Evolutionary conservation across 2,329 filamentous ascomycete genomes (phyloP).

Genomic region (Claviceps pusilla): DNA sequence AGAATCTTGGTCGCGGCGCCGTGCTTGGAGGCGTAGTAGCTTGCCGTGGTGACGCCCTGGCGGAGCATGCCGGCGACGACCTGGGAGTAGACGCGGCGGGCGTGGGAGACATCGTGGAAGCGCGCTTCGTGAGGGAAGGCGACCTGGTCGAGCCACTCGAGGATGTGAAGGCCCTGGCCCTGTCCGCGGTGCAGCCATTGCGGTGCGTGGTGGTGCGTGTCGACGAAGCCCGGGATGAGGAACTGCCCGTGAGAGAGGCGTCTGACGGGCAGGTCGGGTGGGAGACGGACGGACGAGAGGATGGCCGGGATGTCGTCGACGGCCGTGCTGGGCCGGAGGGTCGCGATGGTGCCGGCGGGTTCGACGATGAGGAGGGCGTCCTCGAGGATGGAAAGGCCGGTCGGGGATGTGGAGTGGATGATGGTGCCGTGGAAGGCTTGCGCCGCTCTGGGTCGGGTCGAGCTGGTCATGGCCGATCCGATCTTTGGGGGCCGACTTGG

Average conservation of each 20-base stretch:
- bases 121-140: constrained; percentile 51
- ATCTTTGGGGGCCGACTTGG: too few species aligned
- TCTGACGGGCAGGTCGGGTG: constrained; percentile 2
- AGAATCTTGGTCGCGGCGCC: constrained; percentile 40
- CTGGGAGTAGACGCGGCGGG: constrained; percentile 32
- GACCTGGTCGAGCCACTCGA: constrained; percentile 49
- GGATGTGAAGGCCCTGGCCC: constrained; percentile 35
- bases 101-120: constrained; percentile 40
- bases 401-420: constrained; percentile 23
- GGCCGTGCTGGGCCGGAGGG: constrained; percentile 9
- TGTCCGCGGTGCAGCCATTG: constrained; percentile 35
- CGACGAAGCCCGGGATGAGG: constrained; percentile 45
- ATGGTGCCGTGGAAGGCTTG: constrained; percentile 24
- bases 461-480: too few species aligned
- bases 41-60: constrained; percentile 47
- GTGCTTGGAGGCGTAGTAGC: constrained; percentile 45
- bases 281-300: constrained; percentile 5
- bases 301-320: constrained; percentile 6
- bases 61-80: constrained; percentile 43
- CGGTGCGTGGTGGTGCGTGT: constrained; percentile 56
- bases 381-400: constrained; percentile 23
- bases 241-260: constrained; percentile 30
- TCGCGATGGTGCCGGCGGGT: constrained; percentile 12
- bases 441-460: background rate
- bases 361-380: constrained; percentile 20